A percentile compares a stretch with the other conserved stretches of the same genome.
These are phyloP conservation scores for Middelhovenomyces tepae DNA, from an alignment of 805 yeast species.

Conservation along the genomic window DNA sequence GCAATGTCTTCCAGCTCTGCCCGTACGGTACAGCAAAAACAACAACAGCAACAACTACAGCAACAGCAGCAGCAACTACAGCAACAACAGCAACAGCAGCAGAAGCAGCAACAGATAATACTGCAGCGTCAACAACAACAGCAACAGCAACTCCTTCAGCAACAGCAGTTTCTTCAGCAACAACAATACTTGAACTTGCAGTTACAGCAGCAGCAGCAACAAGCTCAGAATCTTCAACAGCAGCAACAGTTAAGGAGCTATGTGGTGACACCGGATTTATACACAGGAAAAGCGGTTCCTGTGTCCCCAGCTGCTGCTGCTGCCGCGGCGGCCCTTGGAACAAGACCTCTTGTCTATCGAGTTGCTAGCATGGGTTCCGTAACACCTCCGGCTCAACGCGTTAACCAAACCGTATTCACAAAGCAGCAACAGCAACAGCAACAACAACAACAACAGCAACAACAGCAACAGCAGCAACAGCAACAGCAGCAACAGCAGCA, in stretches of 20 bases:
- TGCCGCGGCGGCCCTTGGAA: background rate
- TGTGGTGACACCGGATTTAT: background rate
- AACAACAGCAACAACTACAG: conserved; percentile 3
- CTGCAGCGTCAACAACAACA: conserved; percentile 1
- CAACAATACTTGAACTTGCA: background rate
- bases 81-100: conserved; percentile 1
- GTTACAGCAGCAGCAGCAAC: conserved; percentile 1
- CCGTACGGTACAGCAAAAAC: too few relatives aligned
- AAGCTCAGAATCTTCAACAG: background rate
- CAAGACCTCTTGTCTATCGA: background rate
- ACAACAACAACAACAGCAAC: conserved; percentile 1
- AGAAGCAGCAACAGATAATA: background rate
- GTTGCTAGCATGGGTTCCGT: background rate
- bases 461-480: background rate
- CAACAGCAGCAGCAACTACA: conserved; percentile 5
- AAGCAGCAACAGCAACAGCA: background rate
- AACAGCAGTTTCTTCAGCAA: background rate
- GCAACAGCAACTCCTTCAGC: background rate
- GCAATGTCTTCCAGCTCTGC: too few relatives aligned
- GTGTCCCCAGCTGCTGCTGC: background rate
- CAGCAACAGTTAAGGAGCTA: background rate
- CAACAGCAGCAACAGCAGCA: conserved; percentile 1
- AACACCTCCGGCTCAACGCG: conserved; percentile 1
- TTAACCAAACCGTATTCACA: background rate
- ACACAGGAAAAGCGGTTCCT: background rate